Conservation (phyloP, 441 rosid species). For the Arabidopsis hybrid region DNA sequence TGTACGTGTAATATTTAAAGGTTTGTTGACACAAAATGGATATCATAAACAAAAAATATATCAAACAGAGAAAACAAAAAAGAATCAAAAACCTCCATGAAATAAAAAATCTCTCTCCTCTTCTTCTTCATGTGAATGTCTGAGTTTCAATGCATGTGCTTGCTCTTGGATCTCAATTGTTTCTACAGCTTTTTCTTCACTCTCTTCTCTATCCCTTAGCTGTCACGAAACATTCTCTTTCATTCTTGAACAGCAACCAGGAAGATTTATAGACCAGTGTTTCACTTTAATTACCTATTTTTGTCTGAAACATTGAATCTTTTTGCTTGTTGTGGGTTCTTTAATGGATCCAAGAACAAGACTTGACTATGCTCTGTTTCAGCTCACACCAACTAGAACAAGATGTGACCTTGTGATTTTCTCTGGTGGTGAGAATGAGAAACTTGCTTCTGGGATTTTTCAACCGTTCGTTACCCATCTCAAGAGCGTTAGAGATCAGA, state of each 20-base stretch:
- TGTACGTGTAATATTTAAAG: no score
- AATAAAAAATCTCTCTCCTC: conserved; percentile 40
- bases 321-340: conserved; percentile 32
- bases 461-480: conserved; percentile 87
- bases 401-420: conserved; percentile 91
- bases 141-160: conserved; percentile 45
- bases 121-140: conserved; percentile 34
- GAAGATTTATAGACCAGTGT: background rate
- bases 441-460: conserved; percentile 82
- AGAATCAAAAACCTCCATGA: no score
- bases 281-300: conserved; percentile 22
- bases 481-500: conserved; percentile 80
- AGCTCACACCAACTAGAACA: conserved; percentile 96
- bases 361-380: conserved; percentile 88
- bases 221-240: conserved; percentile 48
- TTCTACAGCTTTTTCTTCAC: conserved; percentile 32
- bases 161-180: conserved; percentile 35
- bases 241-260: conserved; percentile 27
- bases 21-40: no score
- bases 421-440: conserved; percentile 72
- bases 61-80: no score
- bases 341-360: conserved; percentile 81
- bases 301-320: background rate
- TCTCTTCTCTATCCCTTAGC: conserved; percentile 31
- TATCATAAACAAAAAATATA: no score